These are phyloP conservation scores for Cenchrus americanus DNA, from an alignment of 176 grass and related monocot genomes.

Conservation along the genomic window DNA sequence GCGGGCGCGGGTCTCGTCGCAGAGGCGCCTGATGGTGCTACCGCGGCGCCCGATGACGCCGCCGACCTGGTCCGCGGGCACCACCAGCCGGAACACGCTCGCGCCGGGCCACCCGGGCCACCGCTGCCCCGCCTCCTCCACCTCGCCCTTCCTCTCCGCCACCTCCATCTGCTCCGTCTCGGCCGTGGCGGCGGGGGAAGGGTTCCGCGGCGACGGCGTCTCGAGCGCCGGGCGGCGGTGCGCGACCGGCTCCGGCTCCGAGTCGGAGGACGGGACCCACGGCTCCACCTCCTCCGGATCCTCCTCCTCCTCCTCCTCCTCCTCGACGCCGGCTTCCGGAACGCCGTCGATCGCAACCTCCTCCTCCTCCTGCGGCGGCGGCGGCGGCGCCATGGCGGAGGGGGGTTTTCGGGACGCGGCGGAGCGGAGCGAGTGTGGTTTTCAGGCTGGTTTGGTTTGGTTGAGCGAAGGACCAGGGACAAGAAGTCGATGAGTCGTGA, in stretches of 20 bases:
- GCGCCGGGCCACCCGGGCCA: slow-evolving; percentile 78
- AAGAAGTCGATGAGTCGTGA: neutral
- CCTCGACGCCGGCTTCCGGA: neutral
- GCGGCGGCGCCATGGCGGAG: slow-evolving; percentile 24
- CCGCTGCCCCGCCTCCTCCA: slow-evolving; percentile 15
- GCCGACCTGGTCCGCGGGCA: slow-evolving; percentile 65
- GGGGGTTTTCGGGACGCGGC: slow-evolving; percentile 19
- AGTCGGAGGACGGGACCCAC: neutral
- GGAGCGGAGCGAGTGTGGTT: neutral
- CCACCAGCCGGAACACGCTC: slow-evolving; percentile 72
- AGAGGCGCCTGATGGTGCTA: slow-evolving; percentile 64
- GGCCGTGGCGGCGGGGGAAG: neutral
- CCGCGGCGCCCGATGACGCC: slow-evolving; percentile 76
- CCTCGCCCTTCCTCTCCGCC: neutral
- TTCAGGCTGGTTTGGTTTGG: neutral
- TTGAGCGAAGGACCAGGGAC: neutral
- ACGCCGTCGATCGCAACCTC: neutral
- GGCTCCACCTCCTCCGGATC: slow-evolving; percentile 39
- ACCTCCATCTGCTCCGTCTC: neutral
- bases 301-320: slow-evolving; percentile 55
- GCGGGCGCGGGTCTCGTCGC: slow-evolving; percentile 71
- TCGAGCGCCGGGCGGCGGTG: neutral
- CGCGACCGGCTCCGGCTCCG: slow-evolving; percentile 8
- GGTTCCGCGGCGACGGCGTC: neutral
- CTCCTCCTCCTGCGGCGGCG: neutral